Evolutionary conservation across 352 stramenopile genomes (phyloP).

Genomic region (Globisporangium orthogonon): DNA sequence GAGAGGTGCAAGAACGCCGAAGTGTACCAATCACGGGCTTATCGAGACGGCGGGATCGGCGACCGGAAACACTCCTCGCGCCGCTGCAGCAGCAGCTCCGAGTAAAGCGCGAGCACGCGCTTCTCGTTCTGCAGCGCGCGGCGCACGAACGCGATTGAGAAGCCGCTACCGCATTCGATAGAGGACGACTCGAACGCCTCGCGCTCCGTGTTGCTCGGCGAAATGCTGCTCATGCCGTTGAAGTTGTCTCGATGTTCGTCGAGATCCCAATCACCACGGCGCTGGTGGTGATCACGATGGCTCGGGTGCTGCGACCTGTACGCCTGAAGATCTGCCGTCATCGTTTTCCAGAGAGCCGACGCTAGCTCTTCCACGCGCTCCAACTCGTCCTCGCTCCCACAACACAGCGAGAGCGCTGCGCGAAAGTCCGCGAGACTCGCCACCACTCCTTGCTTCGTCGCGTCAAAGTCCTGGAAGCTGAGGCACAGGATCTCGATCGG

Average conservation of each 20-base stretch:
- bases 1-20: too few relatives aligned
- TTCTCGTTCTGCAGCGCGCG: conserved; percentile 31
- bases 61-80: conserved; percentile 40
- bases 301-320: conserved; percentile 1
- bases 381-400: conserved; percentile 34
- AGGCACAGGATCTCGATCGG: conserved; percentile 39
- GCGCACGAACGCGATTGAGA: conserved; percentile 34
- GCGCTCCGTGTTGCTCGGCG: conserved; percentile 8
- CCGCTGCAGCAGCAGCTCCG: conserved; percentile 36
- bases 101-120: conserved; percentile 30
- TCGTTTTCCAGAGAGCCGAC: conserved; percentile 16
- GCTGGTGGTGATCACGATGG: neutral
- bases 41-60: conserved; percentile 14
- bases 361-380: conserved; percentile 20
- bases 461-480: conserved; percentile 42
- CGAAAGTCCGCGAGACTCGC: conserved; percentile 13
- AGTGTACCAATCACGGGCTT: neutral
- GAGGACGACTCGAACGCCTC: conserved; percentile 25
- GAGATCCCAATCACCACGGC: neutral
- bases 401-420: conserved; percentile 32
- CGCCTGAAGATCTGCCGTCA: conserved; percentile 6
- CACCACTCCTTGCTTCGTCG: conserved; percentile 20
- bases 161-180: conserved; percentile 19
- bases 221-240: neutral
- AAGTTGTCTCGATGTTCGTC: conserved; percentile 16